These are phyloP conservation scores for Trifolium fragiferum DNA, from an alignment of 306 rosid species.

Conservation along the genomic window DNA sequence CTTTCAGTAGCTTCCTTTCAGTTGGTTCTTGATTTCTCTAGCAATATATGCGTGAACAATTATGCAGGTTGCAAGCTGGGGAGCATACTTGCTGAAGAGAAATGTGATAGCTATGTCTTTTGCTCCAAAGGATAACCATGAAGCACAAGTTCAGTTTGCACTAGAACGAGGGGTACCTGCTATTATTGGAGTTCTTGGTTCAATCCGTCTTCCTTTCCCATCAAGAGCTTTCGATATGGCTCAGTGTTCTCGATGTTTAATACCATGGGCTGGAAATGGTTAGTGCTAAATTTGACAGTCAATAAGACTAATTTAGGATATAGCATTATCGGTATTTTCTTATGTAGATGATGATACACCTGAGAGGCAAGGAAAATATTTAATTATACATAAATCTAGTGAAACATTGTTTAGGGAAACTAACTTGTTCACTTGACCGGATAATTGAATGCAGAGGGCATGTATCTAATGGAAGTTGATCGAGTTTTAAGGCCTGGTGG, in stretches of 20 bases:
- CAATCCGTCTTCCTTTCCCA: constrained; percentile 87
- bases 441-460: constrained; percentile 68
- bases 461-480: constrained; percentile 93
- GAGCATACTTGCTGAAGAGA: constrained; percentile 92
- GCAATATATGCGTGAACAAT: constrained; percentile 44
- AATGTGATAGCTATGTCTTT: constrained; percentile 92
- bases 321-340: not conserved
- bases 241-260: constrained; percentile 95
- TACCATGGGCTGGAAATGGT: constrained; percentile 92
- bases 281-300: constrained; percentile 45
- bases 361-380: not conserved
- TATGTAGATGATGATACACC: not conserved
- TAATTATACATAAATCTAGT: not conserved
- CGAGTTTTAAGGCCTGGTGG: constrained; percentile 98
- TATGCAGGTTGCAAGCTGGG: constrained; percentile 97
- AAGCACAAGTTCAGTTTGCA: constrained; percentile 99
- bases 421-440: not conserved
- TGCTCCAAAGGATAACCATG: constrained; percentile 97
- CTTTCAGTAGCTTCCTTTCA: constrained; percentile 28
- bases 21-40: constrained; percentile 39
- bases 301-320: constrained; percentile 29
- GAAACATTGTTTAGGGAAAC: not conserved
- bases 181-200: constrained; percentile 88
- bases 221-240: constrained; percentile 97
- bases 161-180: constrained; percentile 97